These are phyloP conservation scores for Leccinum rimulosum DNA, from an alignment of 768 basidiomycete species.

Conservation along the genomic window DNA sequence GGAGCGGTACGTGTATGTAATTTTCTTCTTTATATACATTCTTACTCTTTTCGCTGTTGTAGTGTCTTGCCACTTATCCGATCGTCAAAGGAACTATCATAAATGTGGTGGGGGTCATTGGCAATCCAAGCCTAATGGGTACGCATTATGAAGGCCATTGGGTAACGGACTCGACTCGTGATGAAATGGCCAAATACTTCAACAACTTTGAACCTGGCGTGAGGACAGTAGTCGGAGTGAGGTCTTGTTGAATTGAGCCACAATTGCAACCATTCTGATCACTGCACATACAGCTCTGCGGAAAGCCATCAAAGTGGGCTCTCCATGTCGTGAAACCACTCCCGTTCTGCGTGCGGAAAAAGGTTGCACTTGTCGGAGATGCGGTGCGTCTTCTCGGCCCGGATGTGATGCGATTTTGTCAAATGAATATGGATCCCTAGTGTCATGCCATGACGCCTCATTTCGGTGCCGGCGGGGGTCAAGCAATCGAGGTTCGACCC, in stretches of 20 bases:
- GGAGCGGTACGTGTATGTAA: not conserved
- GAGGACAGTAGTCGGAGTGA: conserved; percentile 28
- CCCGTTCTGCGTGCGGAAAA: conserved; percentile 36
- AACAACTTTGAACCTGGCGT: conserved; percentile 39
- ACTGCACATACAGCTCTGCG: conserved; percentile 29
- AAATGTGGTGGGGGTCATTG: conserved; percentile 35
- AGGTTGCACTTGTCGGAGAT: conserved; percentile 50
- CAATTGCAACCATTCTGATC: not conserved
- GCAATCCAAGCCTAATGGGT: conserved; percentile 29
- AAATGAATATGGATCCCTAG: not conserved
- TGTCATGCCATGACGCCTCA: conserved; percentile 28
- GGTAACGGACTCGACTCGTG: conserved; percentile 28
- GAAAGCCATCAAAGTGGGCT: conserved; percentile 42
- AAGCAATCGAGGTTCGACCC: conserved; percentile 22
- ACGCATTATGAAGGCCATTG: conserved; percentile 33
- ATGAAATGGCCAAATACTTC: conserved; percentile 33
- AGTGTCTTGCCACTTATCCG: conserved; percentile 43
- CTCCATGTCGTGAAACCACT: conserved; percentile 43
- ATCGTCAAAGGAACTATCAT: conserved; percentile 35
- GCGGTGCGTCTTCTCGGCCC: conserved; percentile 25
- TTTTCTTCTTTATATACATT: not conserved
- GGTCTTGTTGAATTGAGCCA: not conserved
- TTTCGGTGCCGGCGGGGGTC: conserved; percentile 24
- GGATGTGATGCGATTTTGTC: not conserved
- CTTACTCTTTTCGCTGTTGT: not conserved